Evolutionary conservation across 2,329 filamentous ascomycete species (phyloP).

Genomic region (Geosmithia putterillii): DNA sequence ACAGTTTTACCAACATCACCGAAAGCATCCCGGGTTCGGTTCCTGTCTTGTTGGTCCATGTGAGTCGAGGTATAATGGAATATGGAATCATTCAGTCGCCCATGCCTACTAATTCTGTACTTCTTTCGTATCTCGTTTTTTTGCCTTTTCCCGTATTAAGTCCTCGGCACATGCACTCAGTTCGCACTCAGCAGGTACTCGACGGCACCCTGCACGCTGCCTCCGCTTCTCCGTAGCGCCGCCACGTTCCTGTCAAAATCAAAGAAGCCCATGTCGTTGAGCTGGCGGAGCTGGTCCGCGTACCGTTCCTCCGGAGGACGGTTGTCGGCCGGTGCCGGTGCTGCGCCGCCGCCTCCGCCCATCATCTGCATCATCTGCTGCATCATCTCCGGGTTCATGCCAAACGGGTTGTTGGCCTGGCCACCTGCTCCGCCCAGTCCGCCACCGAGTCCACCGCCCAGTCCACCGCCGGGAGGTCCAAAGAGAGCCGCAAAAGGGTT

Average conservation of each 20-base stretch:
- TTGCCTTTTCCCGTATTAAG: too few species aligned
- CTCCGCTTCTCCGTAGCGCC: conserved; percentile 76
- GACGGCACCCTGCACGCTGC: conserved; percentile 85
- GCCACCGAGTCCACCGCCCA: conserved; percentile 13
- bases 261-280: conserved; percentile 98
- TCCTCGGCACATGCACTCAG: conserved; percentile 3
- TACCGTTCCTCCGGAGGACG: conserved; percentile 90
- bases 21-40: too few species aligned
- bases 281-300: conserved; percentile 74
- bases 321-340: conserved; percentile 56
- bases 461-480: conserved; percentile 14
- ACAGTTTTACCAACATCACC: too few species aligned
- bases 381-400: conserved; percentile 41
- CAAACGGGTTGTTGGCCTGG: conserved; percentile 23
- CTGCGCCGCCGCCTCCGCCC: conserved; percentile 15
- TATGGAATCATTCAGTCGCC: too few species aligned
- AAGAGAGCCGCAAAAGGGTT: conserved; percentile 64
- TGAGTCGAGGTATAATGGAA: too few species aligned
- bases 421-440: conserved; percentile 3
- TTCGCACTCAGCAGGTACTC: conserved; percentile 52
- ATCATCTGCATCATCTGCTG: conserved; percentile 42
- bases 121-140: not conserved
- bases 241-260: conserved; percentile 91
- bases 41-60: too few species aligned
- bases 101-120: too few species aligned